These are phyloP conservation scores for Rhodofomes roseus DNA, from an alignment of 1,284 basidiomycete species.

Conservation along the genomic window DNA sequence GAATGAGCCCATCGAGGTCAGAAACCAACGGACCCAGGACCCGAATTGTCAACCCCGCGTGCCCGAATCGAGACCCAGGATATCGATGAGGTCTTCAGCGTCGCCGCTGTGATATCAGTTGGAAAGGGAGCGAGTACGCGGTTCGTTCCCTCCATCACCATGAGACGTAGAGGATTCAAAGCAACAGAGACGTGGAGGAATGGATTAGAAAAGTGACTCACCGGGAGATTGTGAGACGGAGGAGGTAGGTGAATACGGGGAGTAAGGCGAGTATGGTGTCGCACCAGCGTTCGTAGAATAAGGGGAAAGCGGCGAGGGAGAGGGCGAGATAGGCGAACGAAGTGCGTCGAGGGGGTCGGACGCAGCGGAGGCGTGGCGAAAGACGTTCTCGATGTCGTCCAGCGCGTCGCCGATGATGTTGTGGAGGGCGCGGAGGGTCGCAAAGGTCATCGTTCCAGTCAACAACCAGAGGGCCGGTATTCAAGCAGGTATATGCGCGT, in stretches of 20 bases:
- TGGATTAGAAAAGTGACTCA: background rate
- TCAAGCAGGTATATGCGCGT: background rate
- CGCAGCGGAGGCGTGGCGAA: slow-evolving; percentile 27
- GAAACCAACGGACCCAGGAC: no score
- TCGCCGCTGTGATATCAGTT: no score
- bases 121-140: no score
- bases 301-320: slow-evolving; percentile 10
- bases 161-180: no score
- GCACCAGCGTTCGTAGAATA: slow-evolving; percentile 3
- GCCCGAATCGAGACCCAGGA: no score
- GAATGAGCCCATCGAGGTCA: no score
- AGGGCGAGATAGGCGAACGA: background rate
- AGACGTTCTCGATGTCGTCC: slow-evolving; percentile 63
- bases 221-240: background rate
- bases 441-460: slow-evolving; percentile 58
- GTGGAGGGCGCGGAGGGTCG: slow-evolving; percentile 59
- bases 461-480: background rate
- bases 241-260: background rate
- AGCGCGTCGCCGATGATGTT: slow-evolving; percentile 63
- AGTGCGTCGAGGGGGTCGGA: background rate
- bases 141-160: no score
- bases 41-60: no score
- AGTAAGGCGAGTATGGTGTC: slow-evolving; percentile 7
- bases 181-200: no score
- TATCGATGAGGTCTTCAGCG: no score